phyloP scores from a whole-genome alignment of 176 grass and related monocot genomes.

The Secale cereale region DNA sequence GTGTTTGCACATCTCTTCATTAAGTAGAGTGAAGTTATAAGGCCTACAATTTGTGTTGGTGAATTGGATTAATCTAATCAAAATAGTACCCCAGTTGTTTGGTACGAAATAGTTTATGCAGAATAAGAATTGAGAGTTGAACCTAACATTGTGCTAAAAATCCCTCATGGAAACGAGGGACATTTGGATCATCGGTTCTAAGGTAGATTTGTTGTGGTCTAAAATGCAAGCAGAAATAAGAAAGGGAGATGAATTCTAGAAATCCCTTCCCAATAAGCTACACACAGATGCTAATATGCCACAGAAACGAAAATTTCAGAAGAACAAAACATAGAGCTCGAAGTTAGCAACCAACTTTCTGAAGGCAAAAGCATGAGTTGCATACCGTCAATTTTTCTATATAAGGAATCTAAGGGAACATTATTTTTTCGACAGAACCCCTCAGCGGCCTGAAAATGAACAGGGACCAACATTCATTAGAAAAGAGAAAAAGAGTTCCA shows the following conservation, averaged over 20 bases:
- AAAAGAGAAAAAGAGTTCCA: not conserved
- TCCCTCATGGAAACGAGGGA: not conserved
- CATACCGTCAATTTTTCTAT: slow-evolving; percentile 74
- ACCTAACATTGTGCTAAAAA: not conserved
- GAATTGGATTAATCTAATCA: not conserved
- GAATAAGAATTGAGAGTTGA: slow-evolving; percentile 9
- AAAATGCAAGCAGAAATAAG: slow-evolving; percentile 1
- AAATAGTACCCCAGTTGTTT: not conserved
- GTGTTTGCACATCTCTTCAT: not conserved
- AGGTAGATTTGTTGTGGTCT: not conserved
- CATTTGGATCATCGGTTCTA: not conserved
- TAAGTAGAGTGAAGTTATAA: not conserved
- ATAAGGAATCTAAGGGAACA: slow-evolving; percentile 46
- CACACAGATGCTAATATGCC: not conserved
- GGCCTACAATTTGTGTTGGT: not conserved
- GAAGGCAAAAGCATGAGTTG: not conserved
- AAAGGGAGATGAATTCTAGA: not conserved
- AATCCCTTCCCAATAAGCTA: not conserved
- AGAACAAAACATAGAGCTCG: not conserved
- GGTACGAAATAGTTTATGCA: not conserved
- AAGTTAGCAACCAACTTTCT: not conserved
- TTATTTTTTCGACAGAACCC: slow-evolving; percentile 93
- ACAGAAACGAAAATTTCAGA: not conserved
- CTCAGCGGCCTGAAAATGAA: slow-evolving; percentile 68
- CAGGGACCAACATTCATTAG: slow-evolving; percentile 41